phyloP scores from a whole-genome alignment of 2,329 filamentous ascomycete genomes.

The Aspergillus sp. region DNA sequence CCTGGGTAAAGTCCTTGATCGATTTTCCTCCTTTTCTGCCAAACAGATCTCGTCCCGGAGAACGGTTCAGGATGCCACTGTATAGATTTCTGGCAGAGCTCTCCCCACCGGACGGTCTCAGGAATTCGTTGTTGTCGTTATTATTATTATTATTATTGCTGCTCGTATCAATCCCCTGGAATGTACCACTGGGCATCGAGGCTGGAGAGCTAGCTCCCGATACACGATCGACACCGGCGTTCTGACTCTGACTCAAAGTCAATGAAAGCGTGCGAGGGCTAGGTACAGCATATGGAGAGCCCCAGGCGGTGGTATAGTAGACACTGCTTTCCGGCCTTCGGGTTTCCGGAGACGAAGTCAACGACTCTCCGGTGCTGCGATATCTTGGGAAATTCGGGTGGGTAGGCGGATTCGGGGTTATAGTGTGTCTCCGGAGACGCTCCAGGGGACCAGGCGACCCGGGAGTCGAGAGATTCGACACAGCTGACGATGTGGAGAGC shows the following conservation, averaged over 20 bases:
- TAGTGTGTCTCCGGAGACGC: constrained; percentile 18
- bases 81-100: constrained; percentile 15
- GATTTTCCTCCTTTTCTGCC: constrained; percentile 26
- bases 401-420: constrained; percentile 22
- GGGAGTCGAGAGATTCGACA: constrained; percentile 29
- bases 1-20: constrained; percentile 61
- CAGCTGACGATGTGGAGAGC: constrained; percentile 30
- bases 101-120: constrained; percentile 23
- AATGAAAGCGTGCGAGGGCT: constrained; percentile 40
- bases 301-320: constrained; percentile 76
- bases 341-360: constrained; percentile 35
- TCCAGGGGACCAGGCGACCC: constrained; percentile 27
- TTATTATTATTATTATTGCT: background rate
- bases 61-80: constrained; percentile 20
- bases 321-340: constrained; percentile 43
- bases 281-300: constrained; percentile 73
- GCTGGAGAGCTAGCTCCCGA: constrained; percentile 30
- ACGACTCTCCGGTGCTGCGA: constrained; percentile 28
- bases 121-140: constrained; percentile 15
- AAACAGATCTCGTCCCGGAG: constrained; percentile 17
- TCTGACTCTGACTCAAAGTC: constrained; percentile 34
- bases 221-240: constrained; percentile 39
- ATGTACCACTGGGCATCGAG: constrained; percentile 21
- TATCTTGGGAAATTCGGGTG: constrained; percentile 28
- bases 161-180: constrained; percentile 16